These are phyloP conservation scores for Podila clonocystis DNA, from an alignment of 192 early-diverging fungal species.

Conservation along the genomic window DNA sequence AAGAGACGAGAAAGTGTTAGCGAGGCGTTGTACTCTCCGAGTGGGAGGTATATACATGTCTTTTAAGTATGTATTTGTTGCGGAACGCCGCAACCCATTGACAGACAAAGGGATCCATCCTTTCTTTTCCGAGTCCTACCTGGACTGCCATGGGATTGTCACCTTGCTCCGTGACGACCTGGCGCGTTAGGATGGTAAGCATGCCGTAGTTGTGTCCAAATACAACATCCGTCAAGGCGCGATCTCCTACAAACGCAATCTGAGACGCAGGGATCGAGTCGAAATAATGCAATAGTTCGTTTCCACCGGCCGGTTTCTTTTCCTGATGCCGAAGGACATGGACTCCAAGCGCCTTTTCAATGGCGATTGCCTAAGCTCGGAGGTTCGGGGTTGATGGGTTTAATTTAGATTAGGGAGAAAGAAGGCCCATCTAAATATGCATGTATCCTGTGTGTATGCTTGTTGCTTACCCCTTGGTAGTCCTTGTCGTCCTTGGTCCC, in stretches of 20 bases:
- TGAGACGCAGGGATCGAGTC: constrained; percentile 40
- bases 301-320: constrained; percentile 84
- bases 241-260: constrained; percentile 88
- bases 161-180: constrained; percentile 76
- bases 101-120: background rate
- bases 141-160: constrained; percentile 79
- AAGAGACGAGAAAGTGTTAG: background rate
- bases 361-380: constrained; percentile 20
- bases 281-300: constrained; percentile 66
- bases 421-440: background rate
- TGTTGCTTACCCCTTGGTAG: constrained; percentile 45
- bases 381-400: background rate
- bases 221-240: constrained; percentile 86
- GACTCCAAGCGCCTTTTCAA: constrained; percentile 17
- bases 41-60: no score
- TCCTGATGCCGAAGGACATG: constrained; percentile 37
- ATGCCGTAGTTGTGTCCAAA: constrained; percentile 84
- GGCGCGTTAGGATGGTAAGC: constrained; percentile 72
- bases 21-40: no score
- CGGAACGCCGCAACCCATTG: no score
- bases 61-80: no score
- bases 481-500: constrained; percentile 82
- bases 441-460: background rate
- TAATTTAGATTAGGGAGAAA: background rate
- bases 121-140: constrained; percentile 28